Evolutionary conservation across 306 rosid species (phyloP).

Genomic region (Pachyrhizus erosus): DNA sequence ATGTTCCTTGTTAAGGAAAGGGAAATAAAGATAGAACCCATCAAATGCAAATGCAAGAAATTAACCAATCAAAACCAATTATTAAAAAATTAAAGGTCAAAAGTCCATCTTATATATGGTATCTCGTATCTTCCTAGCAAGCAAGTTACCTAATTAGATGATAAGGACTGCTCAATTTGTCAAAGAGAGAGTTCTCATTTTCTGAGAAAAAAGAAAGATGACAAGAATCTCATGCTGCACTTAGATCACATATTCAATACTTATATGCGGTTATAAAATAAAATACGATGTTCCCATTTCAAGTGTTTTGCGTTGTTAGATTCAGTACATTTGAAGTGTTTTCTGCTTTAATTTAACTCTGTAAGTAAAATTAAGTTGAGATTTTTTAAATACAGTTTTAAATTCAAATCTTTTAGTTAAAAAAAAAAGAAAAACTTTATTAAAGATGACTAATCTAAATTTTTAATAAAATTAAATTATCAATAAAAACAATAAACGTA

Average conservation of each 20-base stretch:
- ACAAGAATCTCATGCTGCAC: constrained; percentile 8
- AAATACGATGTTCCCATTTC: background rate
- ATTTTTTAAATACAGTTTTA: too few relatives aligned
- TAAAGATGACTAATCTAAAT: too few relatives aligned
- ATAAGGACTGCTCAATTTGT: constrained; percentile 21
- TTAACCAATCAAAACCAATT: background rate
- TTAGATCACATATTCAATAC: constrained; percentile 14
- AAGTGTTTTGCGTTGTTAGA: background rate
- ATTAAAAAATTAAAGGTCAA: background rate
- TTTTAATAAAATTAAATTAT: too few relatives aligned
- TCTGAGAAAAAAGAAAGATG: constrained; percentile 1
- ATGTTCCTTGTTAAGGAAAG: background rate
- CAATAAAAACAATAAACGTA: too few relatives aligned
- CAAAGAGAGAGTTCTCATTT: constrained; percentile 30
- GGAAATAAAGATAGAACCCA: background rate
- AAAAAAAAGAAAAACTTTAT: too few relatives aligned
- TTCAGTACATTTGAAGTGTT: too few relatives aligned
- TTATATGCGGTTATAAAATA: background rate
- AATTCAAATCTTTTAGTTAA: too few relatives aligned
- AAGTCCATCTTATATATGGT: background rate
- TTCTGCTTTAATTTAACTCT: too few relatives aligned
- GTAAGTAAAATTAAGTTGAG: too few relatives aligned
- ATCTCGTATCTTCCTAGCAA: background rate
- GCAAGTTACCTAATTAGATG: constrained; percentile 39
- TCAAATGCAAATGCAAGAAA: constrained; percentile 34